phyloP scores from a whole-genome alignment of 2,329 filamentous ascomycete species.

The Bipolaris cookei region DNA sequence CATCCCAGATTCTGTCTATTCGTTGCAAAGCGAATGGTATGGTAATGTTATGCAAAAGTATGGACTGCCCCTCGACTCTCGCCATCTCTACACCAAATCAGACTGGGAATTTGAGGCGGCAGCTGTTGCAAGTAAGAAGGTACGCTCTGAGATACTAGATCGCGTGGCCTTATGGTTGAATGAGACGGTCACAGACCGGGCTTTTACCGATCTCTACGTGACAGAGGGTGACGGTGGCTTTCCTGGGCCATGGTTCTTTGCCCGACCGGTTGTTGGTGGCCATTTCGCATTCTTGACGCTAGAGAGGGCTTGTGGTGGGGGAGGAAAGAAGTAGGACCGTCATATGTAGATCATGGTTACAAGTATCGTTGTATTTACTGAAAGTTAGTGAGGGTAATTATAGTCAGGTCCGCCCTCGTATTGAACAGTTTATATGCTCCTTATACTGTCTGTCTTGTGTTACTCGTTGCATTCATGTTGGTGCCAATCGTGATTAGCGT shows the following conservation, averaged over 20 bases:
- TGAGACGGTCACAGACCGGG: slow-evolving; percentile 76
- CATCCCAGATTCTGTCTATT: slow-evolving; percentile 77
- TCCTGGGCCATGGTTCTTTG: slow-evolving; percentile 77
- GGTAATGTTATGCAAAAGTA: slow-evolving; percentile 78
- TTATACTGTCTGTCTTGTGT: too few relatives aligned
- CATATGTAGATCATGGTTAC: background rate
- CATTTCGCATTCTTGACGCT: slow-evolving; percentile 87
- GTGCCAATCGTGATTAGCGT: too few relatives aligned
- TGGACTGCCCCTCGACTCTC: slow-evolving; percentile 79
- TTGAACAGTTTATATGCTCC: background rate
- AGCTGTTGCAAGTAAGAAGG: slow-evolving; percentile 72
- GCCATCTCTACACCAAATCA: slow-evolving; percentile 84
- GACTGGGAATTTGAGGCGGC: slow-evolving; percentile 93
- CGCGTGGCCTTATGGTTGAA: slow-evolving; percentile 82
- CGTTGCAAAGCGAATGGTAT: slow-evolving; percentile 82
- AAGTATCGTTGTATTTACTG: too few relatives aligned
- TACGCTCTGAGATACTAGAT: slow-evolving; percentile 73
- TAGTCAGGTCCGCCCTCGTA: background rate
- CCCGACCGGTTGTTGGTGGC: slow-evolving; percentile 80
- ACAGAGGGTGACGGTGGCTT: slow-evolving; percentile 79
- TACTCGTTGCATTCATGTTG: background rate
- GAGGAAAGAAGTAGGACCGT: background rate
- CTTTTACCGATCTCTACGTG: slow-evolving; percentile 81
- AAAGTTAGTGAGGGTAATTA: background rate
- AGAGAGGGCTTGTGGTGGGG: slow-evolving; percentile 76